Evolutionary conservation across 2,329 filamentous ascomycete species (phyloP).

Genomic region (Rhynchosporium secalis): DNA sequence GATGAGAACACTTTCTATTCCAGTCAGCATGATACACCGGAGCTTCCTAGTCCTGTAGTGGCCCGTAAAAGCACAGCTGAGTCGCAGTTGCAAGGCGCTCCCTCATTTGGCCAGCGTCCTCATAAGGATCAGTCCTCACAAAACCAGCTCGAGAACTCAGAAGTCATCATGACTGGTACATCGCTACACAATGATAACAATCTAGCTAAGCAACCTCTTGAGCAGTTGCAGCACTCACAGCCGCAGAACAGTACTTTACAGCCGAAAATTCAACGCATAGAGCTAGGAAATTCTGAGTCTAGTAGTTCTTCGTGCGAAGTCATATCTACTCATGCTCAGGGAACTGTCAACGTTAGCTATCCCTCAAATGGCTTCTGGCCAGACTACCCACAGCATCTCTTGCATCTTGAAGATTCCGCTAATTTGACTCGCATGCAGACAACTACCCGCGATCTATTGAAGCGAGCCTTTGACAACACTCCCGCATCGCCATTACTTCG

Average conservation of each 20-base stretch:
- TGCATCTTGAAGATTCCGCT: constrained; percentile 37
- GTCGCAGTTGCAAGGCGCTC: constrained; percentile 30
- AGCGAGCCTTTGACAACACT: constrained; percentile 44
- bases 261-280: not conserved
- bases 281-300: constrained; percentile 21
- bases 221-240: constrained; percentile 25
- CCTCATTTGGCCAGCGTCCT: constrained; percentile 29
- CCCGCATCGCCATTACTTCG: constrained; percentile 63
- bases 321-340: constrained; percentile 12
- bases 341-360: constrained; percentile 17
- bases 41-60: constrained; percentile 47
- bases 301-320: constrained; percentile 14
- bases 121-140: constrained; percentile 25
- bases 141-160: constrained; percentile 30
- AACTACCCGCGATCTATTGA: constrained; percentile 42
- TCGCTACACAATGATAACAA: constrained; percentile 38
- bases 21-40: constrained; percentile 81
- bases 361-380: not conserved
- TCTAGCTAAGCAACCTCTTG: constrained; percentile 26
- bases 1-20: constrained; percentile 97
- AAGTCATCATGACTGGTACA: constrained; percentile 34
- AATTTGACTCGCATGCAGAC: constrained; percentile 41
- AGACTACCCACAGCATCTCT: not conserved
- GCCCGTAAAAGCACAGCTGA: constrained; percentile 33
- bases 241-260: constrained; percentile 17